phyloP scores from a whole-genome alignment of 352 stramenopile genomes.

The Pythium brachiatum region DNA sequence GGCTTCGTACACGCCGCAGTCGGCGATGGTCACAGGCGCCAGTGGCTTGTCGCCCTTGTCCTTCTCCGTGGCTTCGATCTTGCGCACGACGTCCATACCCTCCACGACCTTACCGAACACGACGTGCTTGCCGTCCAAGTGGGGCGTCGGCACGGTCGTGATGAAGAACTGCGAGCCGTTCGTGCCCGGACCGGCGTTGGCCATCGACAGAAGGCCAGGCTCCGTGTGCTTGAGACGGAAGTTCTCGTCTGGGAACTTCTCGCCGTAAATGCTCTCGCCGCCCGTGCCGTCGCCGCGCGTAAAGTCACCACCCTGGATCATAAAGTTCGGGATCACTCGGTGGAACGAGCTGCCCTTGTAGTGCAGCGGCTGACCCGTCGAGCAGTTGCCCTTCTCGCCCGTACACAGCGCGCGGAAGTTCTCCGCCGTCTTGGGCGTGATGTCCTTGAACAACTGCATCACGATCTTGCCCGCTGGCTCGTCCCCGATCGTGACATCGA shows the following conservation, averaged over 20 bases:
- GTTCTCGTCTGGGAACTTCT: slow-evolving; percentile 98
- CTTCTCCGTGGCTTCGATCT: slow-evolving; percentile 90
- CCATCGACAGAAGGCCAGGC: slow-evolving; percentile 94
- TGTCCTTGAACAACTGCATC: slow-evolving; percentile 96
- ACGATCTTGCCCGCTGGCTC: slow-evolving; percentile 88
- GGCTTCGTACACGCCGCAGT: slow-evolving; percentile 91
- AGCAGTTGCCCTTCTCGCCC: slow-evolving; percentile 93
- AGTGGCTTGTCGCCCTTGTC: slow-evolving; percentile 91
- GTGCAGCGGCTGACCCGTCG: slow-evolving; percentile 86
- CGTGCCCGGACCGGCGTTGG: slow-evolving; percentile 94
- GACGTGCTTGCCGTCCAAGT: slow-evolving; percentile 98
- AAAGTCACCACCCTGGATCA: slow-evolving; percentile 98
- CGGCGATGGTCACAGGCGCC: slow-evolving; percentile 91
- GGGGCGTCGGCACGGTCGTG: slow-evolving; percentile 91
- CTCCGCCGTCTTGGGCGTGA: slow-evolving; percentile 96
- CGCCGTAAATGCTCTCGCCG: slow-evolving; percentile 92
- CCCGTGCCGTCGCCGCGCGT: slow-evolving; percentile 94
- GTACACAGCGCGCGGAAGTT: slow-evolving; percentile 99
- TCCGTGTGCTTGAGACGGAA: slow-evolving; percentile 97
- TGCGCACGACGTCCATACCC: slow-evolving; percentile 90
- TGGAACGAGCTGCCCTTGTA: slow-evolving; percentile 99
- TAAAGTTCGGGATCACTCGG: slow-evolving; percentile 99
- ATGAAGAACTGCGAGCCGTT: slow-evolving; percentile 99
- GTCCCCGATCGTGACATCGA: slow-evolving; percentile 95
- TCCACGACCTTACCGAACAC: slow-evolving; percentile 95